phyloP scores from a whole-genome alignment of 306 rosid species.

The Rubus parviflorus region DNA sequence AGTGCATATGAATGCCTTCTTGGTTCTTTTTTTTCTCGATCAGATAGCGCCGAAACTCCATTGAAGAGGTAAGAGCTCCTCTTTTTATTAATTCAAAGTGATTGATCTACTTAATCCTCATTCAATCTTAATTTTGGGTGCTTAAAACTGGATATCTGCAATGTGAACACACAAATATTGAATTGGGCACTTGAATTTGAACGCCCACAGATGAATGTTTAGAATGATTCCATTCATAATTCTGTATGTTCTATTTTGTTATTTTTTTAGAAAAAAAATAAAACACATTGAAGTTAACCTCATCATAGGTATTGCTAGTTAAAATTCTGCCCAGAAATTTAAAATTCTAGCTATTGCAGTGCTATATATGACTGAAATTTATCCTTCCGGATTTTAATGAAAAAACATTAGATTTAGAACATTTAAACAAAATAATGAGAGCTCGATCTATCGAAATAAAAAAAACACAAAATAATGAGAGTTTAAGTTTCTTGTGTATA shows the following conservation, averaged over 20 bases:
- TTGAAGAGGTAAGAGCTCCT: background rate
- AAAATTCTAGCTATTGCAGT: background rate
- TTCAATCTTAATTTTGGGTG: background rate
- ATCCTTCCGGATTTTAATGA: background rate
- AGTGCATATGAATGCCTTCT: conserved; percentile 34
- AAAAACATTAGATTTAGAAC: background rate
- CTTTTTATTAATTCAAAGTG: background rate
- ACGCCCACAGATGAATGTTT: background rate
- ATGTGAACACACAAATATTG: background rate
- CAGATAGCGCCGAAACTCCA: background rate
- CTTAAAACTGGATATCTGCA: background rate
- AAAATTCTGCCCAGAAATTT: background rate
- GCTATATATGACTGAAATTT: background rate
- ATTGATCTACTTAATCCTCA: no score
- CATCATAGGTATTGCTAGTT: background rate
- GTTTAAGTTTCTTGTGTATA: no score
- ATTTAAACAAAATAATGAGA: background rate
- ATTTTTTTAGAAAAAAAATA: no score
- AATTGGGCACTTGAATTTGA: background rate
- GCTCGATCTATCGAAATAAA: no score
- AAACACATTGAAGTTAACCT: no score
- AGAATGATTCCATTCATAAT: no score
- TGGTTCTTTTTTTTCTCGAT: background rate
- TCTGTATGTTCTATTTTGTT: no score
- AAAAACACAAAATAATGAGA: background rate